A percentile compares a stretch with the other conserved stretches of the same genome.
Conservation (phyloP, 2,329 filamentous ascomycete species). For the Rhinocladiella similis region DNA sequence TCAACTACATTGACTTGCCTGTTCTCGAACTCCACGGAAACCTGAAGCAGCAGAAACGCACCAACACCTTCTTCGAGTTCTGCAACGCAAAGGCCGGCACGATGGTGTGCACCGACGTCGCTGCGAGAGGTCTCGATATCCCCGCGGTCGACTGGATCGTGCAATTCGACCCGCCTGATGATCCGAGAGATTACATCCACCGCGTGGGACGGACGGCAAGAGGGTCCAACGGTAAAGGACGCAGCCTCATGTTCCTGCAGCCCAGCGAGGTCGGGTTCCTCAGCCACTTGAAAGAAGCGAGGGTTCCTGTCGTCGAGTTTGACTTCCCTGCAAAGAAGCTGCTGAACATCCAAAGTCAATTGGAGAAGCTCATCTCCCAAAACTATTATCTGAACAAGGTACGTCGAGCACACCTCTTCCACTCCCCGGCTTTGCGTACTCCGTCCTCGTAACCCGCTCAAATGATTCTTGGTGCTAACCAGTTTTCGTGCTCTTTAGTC, state of each 20-base stretch:
- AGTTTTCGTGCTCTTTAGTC: conserved; percentile 39
- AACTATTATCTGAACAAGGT: conserved; percentile 97
- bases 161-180: conserved; percentile 92
- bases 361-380: conserved; percentile 89
- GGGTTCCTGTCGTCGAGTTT: conserved; percentile 93
- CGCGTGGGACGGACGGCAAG: conserved; percentile 92
- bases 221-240: conserved; percentile 78
- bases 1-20: conserved; percentile 96
- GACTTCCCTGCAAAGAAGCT: conserved; percentile 93
- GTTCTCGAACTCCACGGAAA: conserved; percentile 88
- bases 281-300: conserved; percentile 83
- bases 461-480: neutral
- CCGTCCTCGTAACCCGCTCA: too few species aligned
- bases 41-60: conserved; percentile 98
- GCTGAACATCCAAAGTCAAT: conserved; percentile 82
- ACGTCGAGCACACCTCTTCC: conserved; percentile 25
- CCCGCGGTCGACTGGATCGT: conserved; percentile 95
- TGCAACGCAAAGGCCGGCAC: conserved; percentile 81
- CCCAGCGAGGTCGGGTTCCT: conserved; percentile 92
- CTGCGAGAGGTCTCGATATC: conserved; percentile 92
- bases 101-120: conserved; percentile 94
- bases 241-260: conserved; percentile 89
- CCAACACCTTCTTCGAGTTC: conserved; percentile 98
- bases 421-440: neutral
- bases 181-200: conserved; percentile 89